Base-by-base conservation (phyloP, 148 eudicot species). In the Rhododendron kiyosumense region DNA sequence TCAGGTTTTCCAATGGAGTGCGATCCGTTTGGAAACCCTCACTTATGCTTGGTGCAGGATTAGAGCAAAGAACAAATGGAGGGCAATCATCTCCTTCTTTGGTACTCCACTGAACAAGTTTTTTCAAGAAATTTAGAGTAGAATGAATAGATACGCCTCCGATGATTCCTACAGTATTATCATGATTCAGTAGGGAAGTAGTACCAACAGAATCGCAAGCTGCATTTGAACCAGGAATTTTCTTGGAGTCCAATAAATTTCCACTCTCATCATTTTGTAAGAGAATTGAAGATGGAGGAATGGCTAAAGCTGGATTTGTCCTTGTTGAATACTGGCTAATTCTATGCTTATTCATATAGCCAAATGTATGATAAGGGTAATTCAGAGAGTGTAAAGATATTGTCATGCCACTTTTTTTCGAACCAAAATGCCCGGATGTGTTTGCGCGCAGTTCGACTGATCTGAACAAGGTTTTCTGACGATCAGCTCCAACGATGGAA, bases 51-150 rank as follows among this genome's bases (percentile, higher is more conserved):
- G 94, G 82, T 1, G 84, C 76, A 0, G 96, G 92, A 89, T 95
- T 94, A 6, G 93, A 91, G 86, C 95, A 93, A 83, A 94, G 94
- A 81, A 92, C 86, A 88, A 93, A 95, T 1, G 96, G 92, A 10
- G 85, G 88, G 67, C 87, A 84, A 61, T 85, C 90, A 65, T 86
- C 89, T 65, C 90, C 90, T 26, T 90, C 92, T 24, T 88, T 83
- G 11, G 86, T 82, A 79, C 93, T 88, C 88, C 83, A 87, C 15
- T 85, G 86, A 41, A 88, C 92, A 13, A 95, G 85, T 86, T 92
- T 95, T 24, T 89, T 89, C 82, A 93, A 88, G 88, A 91, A 95
- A 87, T 54, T 86, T 32, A 93, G 61, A 75, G 94, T 91, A 22
- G 92, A 91, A 46, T 83, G 86, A 77, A 85, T 65, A 34, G 90